Base-by-base conservation (phyloP, 78 protist species). In the Dictyostelium discoideum region DNA sequence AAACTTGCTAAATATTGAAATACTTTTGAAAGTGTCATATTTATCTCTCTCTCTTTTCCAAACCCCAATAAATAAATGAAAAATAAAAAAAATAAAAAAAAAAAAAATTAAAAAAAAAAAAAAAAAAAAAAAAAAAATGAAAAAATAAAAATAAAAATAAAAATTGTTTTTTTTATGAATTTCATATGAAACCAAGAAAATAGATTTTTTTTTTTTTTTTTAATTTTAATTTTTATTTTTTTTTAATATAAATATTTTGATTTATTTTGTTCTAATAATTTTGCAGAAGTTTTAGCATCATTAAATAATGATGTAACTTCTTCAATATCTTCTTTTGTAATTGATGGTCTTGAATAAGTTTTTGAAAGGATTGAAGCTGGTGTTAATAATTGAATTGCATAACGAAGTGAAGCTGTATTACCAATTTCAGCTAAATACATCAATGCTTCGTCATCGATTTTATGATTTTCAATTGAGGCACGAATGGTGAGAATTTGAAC, bases 231-330 rank as follows among this genome's bases (percentile, higher is more conserved):
- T 24, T 10, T 73, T 42, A 39, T 18, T 57, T 46, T 46, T 57
- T 29, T 83, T 82, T 83, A 83, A 83, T 83, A 83, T 57, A 95
- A 88, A 88, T 95, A 95, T 73, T 90, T 95, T 74, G 90, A 86
- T 50, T 86, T 87, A 82, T 95, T 78, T 73, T 84, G 67, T 60
- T 84, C 72, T 72, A 99, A 96, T 39, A 96, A 29, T 95, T 97
- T 85, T n/a, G 99, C 99, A 22, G 99, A 97, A 20, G 97, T 63
- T 96, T 98, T 98, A 22, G 99, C 99, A 90, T 99, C 99, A 78
- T 60, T 82, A 96, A 99, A 99, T 72, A 99, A 98, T 32, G 48
- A 42, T 78, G 86, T 84, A 32, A 94, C 88, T n/a, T 98, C 99
- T 44, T 96, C 96, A 54, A 99, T 87, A 76, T 98, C 99, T 10